A percentile compares a stretch with the other conserved stretches of the same genome.
Evolutionary conservation across 1,139 yeast genomes (phyloP).

Genomic region (Saccharomyces hybrid): DNA sequence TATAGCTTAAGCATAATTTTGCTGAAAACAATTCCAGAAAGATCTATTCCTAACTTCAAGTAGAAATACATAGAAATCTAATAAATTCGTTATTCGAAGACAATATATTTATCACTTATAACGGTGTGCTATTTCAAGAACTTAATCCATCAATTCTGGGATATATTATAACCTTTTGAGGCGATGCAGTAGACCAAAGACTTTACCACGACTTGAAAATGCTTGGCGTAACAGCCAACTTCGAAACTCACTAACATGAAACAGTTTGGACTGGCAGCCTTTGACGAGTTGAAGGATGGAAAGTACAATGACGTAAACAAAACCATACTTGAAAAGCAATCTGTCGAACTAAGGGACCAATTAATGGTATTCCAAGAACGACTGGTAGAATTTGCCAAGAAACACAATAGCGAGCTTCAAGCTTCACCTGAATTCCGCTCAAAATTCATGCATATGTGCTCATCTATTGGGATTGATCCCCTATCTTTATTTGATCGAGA

Average conservation of each 20-base stretch:
- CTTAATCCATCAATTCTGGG: neutral
- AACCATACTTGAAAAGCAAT: constrained; percentile 37
- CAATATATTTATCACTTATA: neutral
- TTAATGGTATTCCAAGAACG: constrained; percentile 55
- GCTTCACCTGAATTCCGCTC: constrained; percentile 57
- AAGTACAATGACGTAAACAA: constrained; percentile 13
- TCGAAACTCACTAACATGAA: constrained; percentile 12
- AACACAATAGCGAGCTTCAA: constrained; percentile 54
- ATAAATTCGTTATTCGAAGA: neutral
- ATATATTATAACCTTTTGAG: neutral
- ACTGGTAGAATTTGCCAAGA: constrained; percentile 53
- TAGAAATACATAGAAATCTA: neutral
- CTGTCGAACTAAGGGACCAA: constrained; percentile 49
- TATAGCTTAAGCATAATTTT: neutral
- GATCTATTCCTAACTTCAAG: too few relatives aligned
- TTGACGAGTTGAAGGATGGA: constrained; percentile 14
- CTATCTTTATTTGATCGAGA: constrained; percentile 38
- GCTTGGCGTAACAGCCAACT: neutral
- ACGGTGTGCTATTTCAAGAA: neutral
- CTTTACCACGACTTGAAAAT: neutral
- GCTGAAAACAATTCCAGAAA: neutral
- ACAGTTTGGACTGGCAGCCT: constrained; percentile 28
- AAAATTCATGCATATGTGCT: constrained; percentile 69
- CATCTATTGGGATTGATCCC: constrained; percentile 79
- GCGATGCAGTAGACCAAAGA: neutral